Base-by-base conservation (phyloP, 2,329 filamentous ascomycete species). In the Neophaeococcomyces aloes region DNA sequence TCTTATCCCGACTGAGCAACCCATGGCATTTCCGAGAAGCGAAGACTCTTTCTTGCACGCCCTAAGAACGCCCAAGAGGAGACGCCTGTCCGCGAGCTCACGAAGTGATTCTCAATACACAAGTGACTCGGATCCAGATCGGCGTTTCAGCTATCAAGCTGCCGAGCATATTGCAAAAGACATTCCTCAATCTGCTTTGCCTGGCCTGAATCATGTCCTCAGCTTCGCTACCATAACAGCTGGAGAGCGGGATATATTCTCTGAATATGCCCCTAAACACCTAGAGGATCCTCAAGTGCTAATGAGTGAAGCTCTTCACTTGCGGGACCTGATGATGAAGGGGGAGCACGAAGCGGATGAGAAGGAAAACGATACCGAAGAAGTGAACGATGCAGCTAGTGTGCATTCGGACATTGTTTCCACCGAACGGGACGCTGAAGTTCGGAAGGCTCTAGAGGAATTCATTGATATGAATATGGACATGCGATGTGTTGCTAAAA, bases 201-300 rank as follows among this genome's bases (percentile, higher is more conserved):
- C 39, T 15, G 30, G 31, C 19, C 29, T 42, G 6, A 35, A 32
- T 21, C 39, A 34, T 13, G 10, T 42, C 17, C 29, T 42, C 7
- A 35, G 35, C 29, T 30, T 42, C 3, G 25, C 31, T 4, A 35
- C 39, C 4, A 23, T 42, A 14, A 42, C 39, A 3, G 29, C 39
- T 7, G 31, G 13, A n/a, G 39, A 42, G 21, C 25, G 29, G 8
- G 39, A 42, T 10, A 42, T 35, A 7, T 35, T 34, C 39, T 27
- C 30, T 7, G 39, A 42, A 34, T 42, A 35, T 35, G 39, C 30
- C 17, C 39, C 39, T 3, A 35, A 35, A 8, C 39, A 34, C 27
- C 10, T 42, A 19, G 30, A 42, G n/a, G 21, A 42, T n/a, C 14
- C 17, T 11, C 39, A 34, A 35, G 6, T 27, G 11, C 15, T 42